These are phyloP conservation scores for Pelargonium fulgidum DNA, from an alignment of 441 rosid species.

Conservation along the genomic window DNA sequence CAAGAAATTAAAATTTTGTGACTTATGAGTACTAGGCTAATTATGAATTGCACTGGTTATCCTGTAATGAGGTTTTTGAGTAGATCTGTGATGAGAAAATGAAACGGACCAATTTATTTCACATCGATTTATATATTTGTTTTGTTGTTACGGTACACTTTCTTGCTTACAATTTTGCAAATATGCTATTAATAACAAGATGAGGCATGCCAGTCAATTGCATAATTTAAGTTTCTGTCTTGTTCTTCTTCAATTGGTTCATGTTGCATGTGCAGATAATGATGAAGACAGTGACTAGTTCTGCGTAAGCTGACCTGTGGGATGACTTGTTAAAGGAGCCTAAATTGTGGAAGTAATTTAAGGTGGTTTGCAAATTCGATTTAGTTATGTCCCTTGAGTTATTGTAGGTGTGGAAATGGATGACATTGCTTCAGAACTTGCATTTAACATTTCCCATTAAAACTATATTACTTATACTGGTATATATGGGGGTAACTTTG, in stretches of 20 bases:
- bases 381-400: background rate
- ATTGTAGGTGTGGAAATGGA: conserved; percentile 12
- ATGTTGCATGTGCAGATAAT: conserved; percentile 30
- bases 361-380: conserved; percentile 3
- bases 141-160: background rate
- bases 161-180: background rate
- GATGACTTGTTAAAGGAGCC: conserved; percentile 16
- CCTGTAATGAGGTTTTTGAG: background rate
- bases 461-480: background rate
- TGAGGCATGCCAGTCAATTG: background rate
- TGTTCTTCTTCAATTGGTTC: conserved; percentile 6
- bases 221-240: background rate
- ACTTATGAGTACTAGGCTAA: background rate
- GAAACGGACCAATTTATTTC: background rate
- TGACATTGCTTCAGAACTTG: conserved; percentile 19
- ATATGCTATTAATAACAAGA: background rate
- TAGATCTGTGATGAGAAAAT: background rate
- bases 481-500: conserved; percentile 1
- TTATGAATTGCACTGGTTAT: background rate
- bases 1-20: background rate
- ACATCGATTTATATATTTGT: background rate
- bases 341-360: conserved; percentile 11
- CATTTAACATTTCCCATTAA: conserved; percentile 12
- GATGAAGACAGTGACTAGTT: conserved; percentile 41
- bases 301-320: conserved; percentile 17